Evolutionary conservation across 202 grass and related monocot genomes (phyloP), one percentile per base, ranked within the genome.

Genomic region (Panicum hallii): DNA sequence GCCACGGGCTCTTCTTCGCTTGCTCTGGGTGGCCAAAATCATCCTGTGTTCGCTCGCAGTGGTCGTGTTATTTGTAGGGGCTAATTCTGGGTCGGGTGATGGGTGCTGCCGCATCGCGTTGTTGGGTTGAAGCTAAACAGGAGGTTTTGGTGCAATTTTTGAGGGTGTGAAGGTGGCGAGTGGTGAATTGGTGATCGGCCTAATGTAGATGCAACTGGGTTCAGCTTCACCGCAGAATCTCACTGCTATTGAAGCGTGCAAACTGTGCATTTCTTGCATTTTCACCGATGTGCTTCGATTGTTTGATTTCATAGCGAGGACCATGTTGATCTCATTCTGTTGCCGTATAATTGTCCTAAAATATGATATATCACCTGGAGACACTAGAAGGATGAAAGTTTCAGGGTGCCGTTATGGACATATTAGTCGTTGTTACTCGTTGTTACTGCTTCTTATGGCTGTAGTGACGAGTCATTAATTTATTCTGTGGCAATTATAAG

Each of bases 71-170:
- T n/a, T 12, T 43, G 15, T 5, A 28, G 53, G 40, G 62, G 38
- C 47, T 30, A 55, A n/a, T 82, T 48, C 1, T 26, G 8, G 7
- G 15, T 45, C 15, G 9, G 38, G 7, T 5, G 43, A 28, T 54
- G 46, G 2, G 48, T 19, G 1, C 2, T 86, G 0, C 54, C 20
- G 26, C 2, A 12, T 72, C 5, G 2, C 9, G n/a, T 14, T 28
- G 61, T n/a, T 4, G 49, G 2, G 23, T n/a, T 78, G 3, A 9
- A 62, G 73, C 79, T 73, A 54, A 53, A 54, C 11, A 17, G 43
- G 23, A 26, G 41, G 12, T 66, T 67, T 15, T 68, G 14, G 22
- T 78, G 74, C 49, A 22, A 86, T 82, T 86, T 86, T 90, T 16
- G 48, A 73, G 28, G 66, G 42, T 56, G 20, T 28, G 62, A 3